These are phyloP conservation scores for Cladorrhinum samala DNA, from an alignment of 495 filamentous ascomycete genomes.

Conservation along the genomic window DNA sequence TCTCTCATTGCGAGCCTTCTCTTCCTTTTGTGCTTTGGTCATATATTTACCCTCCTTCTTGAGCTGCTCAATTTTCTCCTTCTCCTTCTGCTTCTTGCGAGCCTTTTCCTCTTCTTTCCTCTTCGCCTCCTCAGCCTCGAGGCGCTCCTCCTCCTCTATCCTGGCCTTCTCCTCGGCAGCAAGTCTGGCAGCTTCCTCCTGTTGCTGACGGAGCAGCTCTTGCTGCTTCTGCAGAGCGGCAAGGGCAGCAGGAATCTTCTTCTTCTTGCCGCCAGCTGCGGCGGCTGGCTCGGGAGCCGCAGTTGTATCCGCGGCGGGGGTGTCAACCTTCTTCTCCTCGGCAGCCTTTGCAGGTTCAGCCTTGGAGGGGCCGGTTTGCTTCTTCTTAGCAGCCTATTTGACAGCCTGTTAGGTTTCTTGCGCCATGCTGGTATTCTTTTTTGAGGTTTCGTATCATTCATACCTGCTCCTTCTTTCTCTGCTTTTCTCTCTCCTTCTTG, in stretches of 20 bases:
- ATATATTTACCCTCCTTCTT: slow-evolving; percentile 93
- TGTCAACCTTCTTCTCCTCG: slow-evolving; percentile 41
- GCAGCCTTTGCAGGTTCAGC: slow-evolving; percentile 43
- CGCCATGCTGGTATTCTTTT: not conserved
- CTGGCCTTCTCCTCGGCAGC: slow-evolving; percentile 69
- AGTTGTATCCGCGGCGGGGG: slow-evolving; percentile 21
- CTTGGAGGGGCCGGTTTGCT: slow-evolving; percentile 47
- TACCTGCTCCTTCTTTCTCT: slow-evolving; percentile 86
- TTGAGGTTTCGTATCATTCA: slow-evolving; percentile 11
- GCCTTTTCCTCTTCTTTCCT: slow-evolving; percentile 49
- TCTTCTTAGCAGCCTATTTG: slow-evolving; percentile 62
- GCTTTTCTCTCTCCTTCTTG: slow-evolving; percentile 94
- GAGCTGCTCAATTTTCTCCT: slow-evolving; percentile 89
- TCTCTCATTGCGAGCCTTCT: slow-evolving; percentile 72
- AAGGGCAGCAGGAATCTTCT: slow-evolving; percentile 81
- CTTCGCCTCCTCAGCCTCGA: slow-evolving; percentile 63
- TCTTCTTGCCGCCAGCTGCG: slow-evolving; percentile 62
- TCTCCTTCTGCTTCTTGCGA: slow-evolving; percentile 89
- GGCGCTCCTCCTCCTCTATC: slow-evolving; percentile 61
- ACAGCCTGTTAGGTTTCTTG: slow-evolving; percentile 14
- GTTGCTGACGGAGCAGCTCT: slow-evolving; percentile 63
- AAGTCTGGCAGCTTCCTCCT: slow-evolving; percentile 67
- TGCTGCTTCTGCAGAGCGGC: slow-evolving; percentile 87
- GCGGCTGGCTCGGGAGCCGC: slow-evolving; percentile 42
- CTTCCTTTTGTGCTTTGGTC: slow-evolving; percentile 89